A percentile compares a stretch with the other conserved stretches of the same genome.
Conservation (phyloP, 192 early-diverging fungal genomes). For the Mortierella antarctica region DNA sequence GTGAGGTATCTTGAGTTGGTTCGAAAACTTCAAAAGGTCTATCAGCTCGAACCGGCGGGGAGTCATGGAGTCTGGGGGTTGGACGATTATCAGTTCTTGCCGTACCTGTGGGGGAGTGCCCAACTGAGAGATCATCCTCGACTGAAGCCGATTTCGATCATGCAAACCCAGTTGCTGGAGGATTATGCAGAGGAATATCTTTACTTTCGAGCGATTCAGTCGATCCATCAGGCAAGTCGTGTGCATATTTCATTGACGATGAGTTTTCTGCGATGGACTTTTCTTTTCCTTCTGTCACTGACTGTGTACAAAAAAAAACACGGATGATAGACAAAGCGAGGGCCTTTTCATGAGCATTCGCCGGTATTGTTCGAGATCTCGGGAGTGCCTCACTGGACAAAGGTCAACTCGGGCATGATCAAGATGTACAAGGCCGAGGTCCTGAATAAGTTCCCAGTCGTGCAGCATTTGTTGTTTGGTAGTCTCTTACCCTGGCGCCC, state of each 20-base stretch:
- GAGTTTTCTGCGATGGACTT: neutral
- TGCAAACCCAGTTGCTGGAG: constrained; percentile 68
- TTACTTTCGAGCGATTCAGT: constrained; percentile 87
- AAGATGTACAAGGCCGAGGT: constrained; percentile 97
- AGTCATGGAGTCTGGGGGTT: constrained; percentile 98
- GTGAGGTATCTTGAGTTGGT: constrained; percentile 83
- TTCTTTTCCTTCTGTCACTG: constrained; percentile 3
- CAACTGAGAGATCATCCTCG: constrained; percentile 82
- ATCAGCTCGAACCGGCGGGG: constrained; percentile 94
- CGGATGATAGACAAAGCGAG: constrained; percentile 59
- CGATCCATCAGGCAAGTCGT: constrained; percentile 73
- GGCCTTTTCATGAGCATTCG: constrained; percentile 83
- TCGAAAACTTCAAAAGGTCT: constrained; percentile 82
- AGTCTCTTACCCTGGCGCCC: constrained; percentile 70
- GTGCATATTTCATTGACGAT: no score
- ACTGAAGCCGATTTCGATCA: constrained; percentile 79
- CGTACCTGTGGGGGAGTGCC: constrained; percentile 92
- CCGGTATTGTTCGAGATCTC: constrained; percentile 96
- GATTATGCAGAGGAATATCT: constrained; percentile 79
- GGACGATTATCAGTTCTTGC: constrained; percentile 97
- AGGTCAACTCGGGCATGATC: constrained; percentile 90
- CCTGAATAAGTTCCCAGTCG: constrained; percentile 92
- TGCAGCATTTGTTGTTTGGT: constrained; percentile 97
- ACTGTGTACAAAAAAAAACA: neutral
- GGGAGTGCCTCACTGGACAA: constrained; percentile 87